These are phyloP conservation scores for Scalesia atractyloides DNA, from an alignment of 129 eudicot species.

Conservation along the genomic window DNA sequence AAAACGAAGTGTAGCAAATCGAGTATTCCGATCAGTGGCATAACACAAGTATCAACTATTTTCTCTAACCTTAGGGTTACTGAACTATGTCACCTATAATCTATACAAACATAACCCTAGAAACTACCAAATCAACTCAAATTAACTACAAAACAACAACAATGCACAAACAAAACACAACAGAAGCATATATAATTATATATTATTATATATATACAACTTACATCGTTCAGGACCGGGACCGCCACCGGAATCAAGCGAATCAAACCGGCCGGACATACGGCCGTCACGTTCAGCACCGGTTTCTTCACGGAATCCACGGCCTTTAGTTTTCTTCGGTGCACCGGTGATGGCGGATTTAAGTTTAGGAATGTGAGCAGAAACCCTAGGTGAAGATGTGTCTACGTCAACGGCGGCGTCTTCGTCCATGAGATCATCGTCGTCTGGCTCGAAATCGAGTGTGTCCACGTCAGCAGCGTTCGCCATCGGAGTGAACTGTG, in stretches of 20 bases:
- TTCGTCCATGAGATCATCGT: conserved; percentile 98
- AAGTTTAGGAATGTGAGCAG: conserved; percentile 57
- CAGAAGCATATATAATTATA: background rate
- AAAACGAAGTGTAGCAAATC: too few species aligned
- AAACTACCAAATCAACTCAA: background rate
- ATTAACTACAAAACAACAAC: background rate
- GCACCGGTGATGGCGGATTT: conserved; percentile 82
- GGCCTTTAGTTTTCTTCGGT: conserved; percentile 78
- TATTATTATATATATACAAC: conserved; percentile 2
- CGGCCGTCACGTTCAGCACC: conserved; percentile 67
- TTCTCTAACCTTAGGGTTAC: background rate
- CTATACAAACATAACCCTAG: background rate
- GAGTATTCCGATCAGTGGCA: too few species aligned
- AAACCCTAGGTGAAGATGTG: conserved; percentile 51
- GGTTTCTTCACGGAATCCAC: conserved; percentile 85
- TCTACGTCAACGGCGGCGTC: conserved; percentile 56
- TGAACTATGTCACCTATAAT: background rate
- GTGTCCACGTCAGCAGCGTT: conserved; percentile 81
- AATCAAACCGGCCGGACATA: conserved; percentile 80
- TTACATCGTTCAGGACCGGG: conserved; percentile 95
- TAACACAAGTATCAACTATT: background rate
- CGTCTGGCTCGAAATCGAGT: conserved; percentile 90
- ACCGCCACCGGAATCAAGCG: conserved; percentile 80
- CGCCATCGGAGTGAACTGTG: conserved; percentile 48
- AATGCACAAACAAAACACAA: background rate